Conservation (phyloP, 495 filamentous ascomycete species). For the Penicillium ochrochloron region DNA sequence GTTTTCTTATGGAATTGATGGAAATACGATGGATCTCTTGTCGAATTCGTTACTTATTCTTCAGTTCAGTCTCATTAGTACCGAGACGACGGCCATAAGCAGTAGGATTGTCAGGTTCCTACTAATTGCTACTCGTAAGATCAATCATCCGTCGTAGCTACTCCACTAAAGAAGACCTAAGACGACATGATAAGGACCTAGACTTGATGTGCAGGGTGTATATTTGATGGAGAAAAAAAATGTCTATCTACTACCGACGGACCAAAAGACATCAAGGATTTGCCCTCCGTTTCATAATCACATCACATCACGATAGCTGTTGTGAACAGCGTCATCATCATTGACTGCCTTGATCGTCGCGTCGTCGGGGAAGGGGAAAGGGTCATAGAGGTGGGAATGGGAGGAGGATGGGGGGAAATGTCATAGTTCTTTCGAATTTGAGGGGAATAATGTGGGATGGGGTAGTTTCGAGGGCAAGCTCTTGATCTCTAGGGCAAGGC, state of each 20-base stretch:
- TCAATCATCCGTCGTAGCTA: background rate
- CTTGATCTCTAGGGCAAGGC: constrained; percentile 23
- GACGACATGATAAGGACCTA: background rate
- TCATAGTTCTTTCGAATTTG: constrained; percentile 17
- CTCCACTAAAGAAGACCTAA: background rate
- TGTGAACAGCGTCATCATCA: constrained; percentile 40
- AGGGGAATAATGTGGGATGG: constrained; percentile 19
- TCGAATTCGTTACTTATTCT: background rate
- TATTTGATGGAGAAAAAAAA: constrained; percentile 40
- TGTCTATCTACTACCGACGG: constrained; percentile 50
- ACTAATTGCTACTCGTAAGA: background rate
- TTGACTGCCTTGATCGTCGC: constrained; percentile 33
- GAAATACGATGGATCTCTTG: background rate
- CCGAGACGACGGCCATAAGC: background rate
- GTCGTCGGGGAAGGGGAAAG: constrained; percentile 27
- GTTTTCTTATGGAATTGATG: background rate
- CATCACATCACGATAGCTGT: constrained; percentile 35
- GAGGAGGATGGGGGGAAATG: constrained; percentile 18
- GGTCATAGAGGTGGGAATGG: constrained; percentile 19
- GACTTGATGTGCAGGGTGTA: constrained; percentile 38
- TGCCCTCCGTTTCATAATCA: constrained; percentile 36
- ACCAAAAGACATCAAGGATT: constrained; percentile 30
- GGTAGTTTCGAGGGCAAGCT: constrained; percentile 24
- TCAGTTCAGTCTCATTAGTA: background rate
- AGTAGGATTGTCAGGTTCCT: background rate